phyloP scores from a whole-genome alignment of 495 filamentous ascomycete species.

The Aspergillus diversus region DNA sequence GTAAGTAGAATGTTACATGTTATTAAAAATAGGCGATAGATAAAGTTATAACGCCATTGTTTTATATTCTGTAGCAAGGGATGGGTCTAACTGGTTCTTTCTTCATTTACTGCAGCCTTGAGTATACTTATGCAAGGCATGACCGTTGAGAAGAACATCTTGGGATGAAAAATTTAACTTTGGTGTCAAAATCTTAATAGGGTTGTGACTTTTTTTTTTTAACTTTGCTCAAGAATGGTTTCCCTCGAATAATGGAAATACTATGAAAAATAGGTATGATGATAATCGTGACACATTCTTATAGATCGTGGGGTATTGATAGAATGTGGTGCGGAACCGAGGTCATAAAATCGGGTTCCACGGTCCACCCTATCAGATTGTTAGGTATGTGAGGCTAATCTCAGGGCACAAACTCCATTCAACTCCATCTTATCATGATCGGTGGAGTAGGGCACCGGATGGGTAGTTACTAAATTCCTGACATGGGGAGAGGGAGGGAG shows the following conservation, averaged over 20 bases:
- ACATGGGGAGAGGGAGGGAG: not conserved
- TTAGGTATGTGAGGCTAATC: not conserved
- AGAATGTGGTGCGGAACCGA: not conserved
- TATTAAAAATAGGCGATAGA: not conserved
- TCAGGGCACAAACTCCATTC: not conserved
- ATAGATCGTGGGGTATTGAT: not conserved
- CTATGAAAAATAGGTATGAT: too few relatives aligned
- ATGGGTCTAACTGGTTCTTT: not conserved
- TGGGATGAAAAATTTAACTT: too few relatives aligned
- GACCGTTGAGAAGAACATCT: not conserved
- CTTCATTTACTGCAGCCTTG: not conserved
- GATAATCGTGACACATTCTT: not conserved
- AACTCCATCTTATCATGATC: slow-evolving; percentile 6
- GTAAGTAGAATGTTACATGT: not conserved
- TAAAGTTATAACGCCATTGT: not conserved
- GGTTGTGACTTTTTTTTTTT: too few relatives aligned
- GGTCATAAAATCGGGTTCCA: not conserved
- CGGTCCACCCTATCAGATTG: not conserved
- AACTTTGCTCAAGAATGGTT: too few relatives aligned
- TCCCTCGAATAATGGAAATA: too few relatives aligned
- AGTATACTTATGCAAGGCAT: not conserved
- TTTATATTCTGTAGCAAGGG: not conserved
- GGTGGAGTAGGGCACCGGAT: not conserved
- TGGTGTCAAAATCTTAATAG: too few relatives aligned
- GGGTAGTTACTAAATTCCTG: not conserved